Evolutionary conservation across 1,139 yeast species (phyloP), one percentile per base, ranked within the genome.

Genomic region (Diutina pseudorugosa): DNA sequence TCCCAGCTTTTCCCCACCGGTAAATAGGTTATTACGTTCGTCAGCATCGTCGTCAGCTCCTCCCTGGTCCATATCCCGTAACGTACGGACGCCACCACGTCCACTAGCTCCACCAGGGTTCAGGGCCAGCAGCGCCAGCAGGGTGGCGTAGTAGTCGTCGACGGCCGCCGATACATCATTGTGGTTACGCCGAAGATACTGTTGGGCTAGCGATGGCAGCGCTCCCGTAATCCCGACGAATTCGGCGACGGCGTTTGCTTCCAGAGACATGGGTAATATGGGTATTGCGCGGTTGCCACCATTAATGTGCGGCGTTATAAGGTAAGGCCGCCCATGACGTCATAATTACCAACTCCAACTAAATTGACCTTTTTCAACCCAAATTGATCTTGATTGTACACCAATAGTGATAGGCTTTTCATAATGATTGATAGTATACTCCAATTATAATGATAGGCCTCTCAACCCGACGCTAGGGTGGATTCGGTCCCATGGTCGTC

Each of bases 1-100:
- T 0, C 86, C 98, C 1, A 96, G 88, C 61, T 91, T 91, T 65
- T 91, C 96, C 53, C 96, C 98, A 21, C 96, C 96, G 3, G 98
- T 93, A 61, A 93, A 95, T 65, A 87, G 80, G 58, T 83, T 79
- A 57, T 82, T 80, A 18, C 83, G 79, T 52, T 82, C 81, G 54
- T 80, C 87, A 53, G 83, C 87, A 45, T 78, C 83, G 23, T 75
- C 80, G 43, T 75, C 82, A 27, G 71, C 76, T 14, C 67, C 72
- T 6, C 55, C 61, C 20, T 61, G 60, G 54, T 74, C 72, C 62
- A 84, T 70, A 58, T 82, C 84, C 54, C 77, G 68, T 55, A 82
- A 77, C 8, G 82, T 74, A 48, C 67, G 66, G 16, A 74, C 60
- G 4, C 76, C 75, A 12, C 62, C 58, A n/a, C 55, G 20, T 6